Base-by-base conservation (phyloP, 2,329 filamentous ascomycete genomes). In the Penicillium sumatraense region DNA sequence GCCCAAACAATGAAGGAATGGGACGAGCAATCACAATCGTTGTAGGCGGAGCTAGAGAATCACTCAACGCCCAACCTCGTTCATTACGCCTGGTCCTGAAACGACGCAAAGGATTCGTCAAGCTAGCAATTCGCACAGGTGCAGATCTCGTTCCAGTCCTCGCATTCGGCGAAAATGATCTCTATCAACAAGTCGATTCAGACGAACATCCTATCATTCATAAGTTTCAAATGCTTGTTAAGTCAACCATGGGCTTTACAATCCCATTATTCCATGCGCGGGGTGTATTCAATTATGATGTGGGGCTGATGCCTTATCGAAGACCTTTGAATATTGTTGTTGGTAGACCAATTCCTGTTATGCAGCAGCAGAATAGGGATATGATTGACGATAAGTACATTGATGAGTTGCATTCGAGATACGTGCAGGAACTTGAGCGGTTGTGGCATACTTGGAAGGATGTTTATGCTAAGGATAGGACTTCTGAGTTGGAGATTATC, bases 21-120 rank as follows among this genome's bases (percentile, higher is more conserved):
- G 93, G 95, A 14, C 89, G 93, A n/a, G 93, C 90, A 46, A 96
- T 98, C 54, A 97, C 95, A 2, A 96, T 99, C 64, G 95, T 98
- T 16, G 83, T 98, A 40, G 95, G 95, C 47, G 95, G 95, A 8
- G 95, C 95, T 3, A 85, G 91, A 14, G 95, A 99, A 76, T 95
- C 91, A 1, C 86, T 99, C 2, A 91, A 96, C 71, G 91, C 93
- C 0, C 86, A 89, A 57, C 95, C 95, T 0, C 85, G 89, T 48
- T 85, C 83, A 13, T 75, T 97, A 53, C 86, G 87, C 5, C 83
- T 98, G 9, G 88, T 98, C 3, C 82, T 98, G 46, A 87, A 88
- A 62, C 85, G 89, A 42, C 88, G 95, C 53, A 96, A 96, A 69
- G 93, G 93, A 9, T 98, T 98, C 68, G 83, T 98, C 72, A 97